Conservation (phyloP, 805 yeast genomes). For the Lachancea dasiensis region DNA sequence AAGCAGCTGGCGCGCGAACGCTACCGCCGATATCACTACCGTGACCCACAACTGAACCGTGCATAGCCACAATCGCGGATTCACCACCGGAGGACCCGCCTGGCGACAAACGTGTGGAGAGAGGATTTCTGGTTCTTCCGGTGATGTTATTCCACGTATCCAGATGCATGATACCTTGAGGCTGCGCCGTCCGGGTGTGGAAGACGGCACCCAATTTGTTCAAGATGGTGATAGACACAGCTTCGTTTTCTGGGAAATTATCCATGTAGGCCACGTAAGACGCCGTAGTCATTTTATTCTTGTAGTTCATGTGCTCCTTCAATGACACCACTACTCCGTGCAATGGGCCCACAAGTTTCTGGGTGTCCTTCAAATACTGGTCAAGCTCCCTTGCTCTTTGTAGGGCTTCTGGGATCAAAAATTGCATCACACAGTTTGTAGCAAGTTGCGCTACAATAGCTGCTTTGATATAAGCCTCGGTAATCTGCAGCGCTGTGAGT, state of each 20-base stretch:
- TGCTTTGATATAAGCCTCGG: constrained; percentile 58
- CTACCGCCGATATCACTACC: constrained; percentile 74
- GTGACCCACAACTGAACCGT: constrained; percentile 56
- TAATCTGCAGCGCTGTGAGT: constrained; percentile 45
- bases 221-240: constrained; percentile 43
- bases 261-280: constrained; percentile 51
- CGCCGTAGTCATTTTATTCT: constrained; percentile 51
- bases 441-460: constrained; percentile 61
- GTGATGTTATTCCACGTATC: constrained; percentile 55
- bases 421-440: constrained; percentile 53
- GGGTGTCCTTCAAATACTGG: constrained; percentile 42
- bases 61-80: constrained; percentile 54
- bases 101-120: constrained; percentile 50
- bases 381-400: constrained; percentile 52
- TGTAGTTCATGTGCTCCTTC: constrained; percentile 57
- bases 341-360: constrained; percentile 56
- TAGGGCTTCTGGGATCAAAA: constrained; percentile 60
- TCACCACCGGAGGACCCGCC: constrained; percentile 78
- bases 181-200: constrained; percentile 61
- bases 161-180: constrained; percentile 65
- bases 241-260: constrained; percentile 42
- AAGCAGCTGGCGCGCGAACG: constrained; percentile 63
- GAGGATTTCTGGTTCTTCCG: constrained; percentile 55
- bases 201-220: constrained; percentile 53
- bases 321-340: constrained; percentile 67